Evolutionary conservation across 2,329 filamentous ascomycete species (phyloP), one percentile per base, ranked within the genome.

Genomic region (Colletotrichum gigasporum): DNA sequence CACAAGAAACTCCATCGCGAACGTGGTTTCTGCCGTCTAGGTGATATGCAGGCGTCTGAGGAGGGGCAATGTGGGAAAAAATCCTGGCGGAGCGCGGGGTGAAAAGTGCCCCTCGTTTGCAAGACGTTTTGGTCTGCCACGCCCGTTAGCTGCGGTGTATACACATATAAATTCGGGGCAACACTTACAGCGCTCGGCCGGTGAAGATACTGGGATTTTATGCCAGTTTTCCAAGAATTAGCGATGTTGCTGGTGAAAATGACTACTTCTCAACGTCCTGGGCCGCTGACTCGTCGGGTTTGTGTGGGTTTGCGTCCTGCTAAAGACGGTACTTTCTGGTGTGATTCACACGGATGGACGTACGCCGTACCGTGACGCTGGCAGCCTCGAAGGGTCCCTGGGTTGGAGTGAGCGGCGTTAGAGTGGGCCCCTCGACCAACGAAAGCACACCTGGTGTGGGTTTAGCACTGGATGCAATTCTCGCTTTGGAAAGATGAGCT

Each of bases 1-100:
- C 68, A 99, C 89, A 65, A 99, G 85, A 73, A 92, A 98, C 67
- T 96, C 88, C 88, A 90, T 89, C 32, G 3, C 26, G 16, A 14
- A 22, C 11, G 24, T 20, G 22, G 35, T 30, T 22, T 32, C 35
- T 53, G 12, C 10, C 2, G 20, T 34, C 28, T 8, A 12, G 10
- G 39, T 24, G 39, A 44, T 16, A 24, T 10, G 11, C 4, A n/a
- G n/a, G 34, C 16, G 44, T 30, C 11, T 16, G 20, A 30, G 32
- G 56, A 48, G 41, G 61, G 61, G 48, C 55, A 53, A 11, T n/a
- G 35, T 1, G 14, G 11, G 7, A 28, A 12, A 64, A 63, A 62
- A 63, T 41, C 22, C 34, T 39, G 39, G 34, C 10, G 9, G 26
- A 30, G 41, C 61, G 61, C 56, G 56, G 61, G 61, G 61, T 61